Percentiles rank a stretch among this genome's conserved stretches.
These are phyloP conservation scores for Phtheirospermum japonicum DNA, from an alignment of 257 asterid species.

Conservation along the genomic window DNA sequence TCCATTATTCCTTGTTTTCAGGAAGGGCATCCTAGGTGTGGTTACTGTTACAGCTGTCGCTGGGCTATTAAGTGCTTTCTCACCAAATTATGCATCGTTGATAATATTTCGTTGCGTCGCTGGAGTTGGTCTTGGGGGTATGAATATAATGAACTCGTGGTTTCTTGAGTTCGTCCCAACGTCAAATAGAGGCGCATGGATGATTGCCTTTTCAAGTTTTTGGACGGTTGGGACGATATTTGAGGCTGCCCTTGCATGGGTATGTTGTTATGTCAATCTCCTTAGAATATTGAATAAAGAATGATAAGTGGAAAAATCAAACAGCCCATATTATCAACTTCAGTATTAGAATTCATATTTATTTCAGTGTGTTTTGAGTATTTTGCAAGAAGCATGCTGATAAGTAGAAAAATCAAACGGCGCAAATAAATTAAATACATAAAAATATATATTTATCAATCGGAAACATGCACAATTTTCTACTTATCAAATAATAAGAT, in stretches of 20 bases:
- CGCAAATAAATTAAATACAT: no score
- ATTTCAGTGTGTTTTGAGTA: no score
- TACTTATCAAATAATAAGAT: no score
- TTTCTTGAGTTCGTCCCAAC: conserved; percentile 50
- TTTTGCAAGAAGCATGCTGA: no score
- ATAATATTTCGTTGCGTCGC: conserved; percentile 40
- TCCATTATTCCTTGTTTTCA: conserved; percentile 8
- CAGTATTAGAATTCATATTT: no score
- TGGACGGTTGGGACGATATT: conserved; percentile 53
- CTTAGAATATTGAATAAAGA: not conserved
- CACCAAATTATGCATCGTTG: conserved; percentile 42
- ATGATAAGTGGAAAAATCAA: no score
- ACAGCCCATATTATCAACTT: no score
- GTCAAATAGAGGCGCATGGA: conserved; percentile 50
- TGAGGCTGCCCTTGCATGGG: conserved; percentile 61
- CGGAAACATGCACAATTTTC: no score
- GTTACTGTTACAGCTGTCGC: conserved; percentile 37
- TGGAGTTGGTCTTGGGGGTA: conserved; percentile 52
- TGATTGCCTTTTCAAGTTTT: conserved; percentile 47
- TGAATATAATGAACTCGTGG: conserved; percentile 41
- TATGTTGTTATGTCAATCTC: conserved; percentile 25
- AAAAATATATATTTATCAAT: no score
- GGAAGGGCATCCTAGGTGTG: conserved; percentile 47
- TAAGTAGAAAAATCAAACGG: no score
- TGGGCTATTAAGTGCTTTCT: conserved; percentile 48